Evolutionary conservation across 2,329 filamentous ascomycete species (phyloP).

Genomic region (Venturia nashicola): DNA sequence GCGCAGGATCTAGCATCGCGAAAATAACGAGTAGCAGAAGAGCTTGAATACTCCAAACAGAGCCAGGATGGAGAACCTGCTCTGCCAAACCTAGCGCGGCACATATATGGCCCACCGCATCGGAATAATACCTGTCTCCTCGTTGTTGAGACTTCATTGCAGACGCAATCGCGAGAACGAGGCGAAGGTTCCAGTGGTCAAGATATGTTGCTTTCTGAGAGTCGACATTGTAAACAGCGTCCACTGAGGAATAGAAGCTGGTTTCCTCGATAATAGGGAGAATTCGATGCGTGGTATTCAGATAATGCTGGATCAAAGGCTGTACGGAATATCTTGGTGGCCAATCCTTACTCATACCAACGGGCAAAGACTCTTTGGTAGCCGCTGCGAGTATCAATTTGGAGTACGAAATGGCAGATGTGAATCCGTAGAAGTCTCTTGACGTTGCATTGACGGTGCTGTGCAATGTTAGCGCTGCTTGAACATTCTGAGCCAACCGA

Average conservation of each 20-base stretch:
- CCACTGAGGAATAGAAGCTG: slow-evolving; percentile 62
- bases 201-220: slow-evolving; percentile 48
- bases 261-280: slow-evolving; percentile 77
- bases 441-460: slow-evolving; percentile 92
- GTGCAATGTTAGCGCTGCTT: not conserved
- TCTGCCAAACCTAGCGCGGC: slow-evolving; percentile 68
- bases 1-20: slow-evolving; percentile 75
- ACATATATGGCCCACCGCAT: slow-evolving; percentile 47
- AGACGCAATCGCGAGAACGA: slow-evolving; percentile 78
- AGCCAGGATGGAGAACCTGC: slow-evolving; percentile 72
- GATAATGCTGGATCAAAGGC: slow-evolving; percentile 66
- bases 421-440: slow-evolving; percentile 81
- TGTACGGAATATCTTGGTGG: slow-evolving; percentile 59
- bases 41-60: slow-evolving; percentile 75
- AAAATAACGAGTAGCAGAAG: slow-evolving; percentile 79
- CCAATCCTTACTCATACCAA: slow-evolving; percentile 45
- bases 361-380: slow-evolving; percentile 58
- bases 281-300: slow-evolving; percentile 71
- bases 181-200: slow-evolving; percentile 77
- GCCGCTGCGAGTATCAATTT: slow-evolving; percentile 77
- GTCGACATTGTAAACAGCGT: slow-evolving; percentile 67
- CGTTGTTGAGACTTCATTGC: slow-evolving; percentile 56
- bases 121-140: slow-evolving; percentile 50
- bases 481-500: not conserved
- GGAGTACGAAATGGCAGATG: slow-evolving; percentile 84